Evolutionary conservation across 129 eudicot genomes (phyloP).

Genomic region (Scalesia atractyloides): DNA sequence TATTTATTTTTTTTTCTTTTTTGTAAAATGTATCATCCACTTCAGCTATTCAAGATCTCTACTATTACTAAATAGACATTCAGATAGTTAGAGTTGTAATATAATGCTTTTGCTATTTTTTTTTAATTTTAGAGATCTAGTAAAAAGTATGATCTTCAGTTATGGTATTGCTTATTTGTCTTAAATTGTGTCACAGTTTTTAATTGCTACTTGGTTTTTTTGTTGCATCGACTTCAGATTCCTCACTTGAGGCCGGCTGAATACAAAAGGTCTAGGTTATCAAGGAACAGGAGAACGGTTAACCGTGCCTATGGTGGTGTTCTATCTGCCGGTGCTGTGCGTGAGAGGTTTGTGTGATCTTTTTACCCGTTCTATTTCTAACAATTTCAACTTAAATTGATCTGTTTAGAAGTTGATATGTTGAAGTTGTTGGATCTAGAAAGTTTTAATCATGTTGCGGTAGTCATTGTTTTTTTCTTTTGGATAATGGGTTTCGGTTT

Average conservation of each 20-base stretch:
- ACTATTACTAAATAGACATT: too few relatives aligned
- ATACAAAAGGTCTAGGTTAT: slow-evolving; percentile 57
- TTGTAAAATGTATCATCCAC: too few relatives aligned
- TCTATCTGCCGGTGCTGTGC: slow-evolving; percentile 65
- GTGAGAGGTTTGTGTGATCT: slow-evolving; percentile 54
- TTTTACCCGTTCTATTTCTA: neutral
- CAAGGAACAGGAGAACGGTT: slow-evolving; percentile 74
- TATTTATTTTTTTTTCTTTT: neutral
- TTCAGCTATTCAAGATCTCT: too few relatives aligned
- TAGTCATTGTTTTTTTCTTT: too few relatives aligned
- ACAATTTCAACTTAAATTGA: neutral
- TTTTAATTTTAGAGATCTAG: neutral
- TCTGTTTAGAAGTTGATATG: neutral
- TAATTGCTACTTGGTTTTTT: neutral
- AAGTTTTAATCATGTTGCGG: too few relatives aligned
- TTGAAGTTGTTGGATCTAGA: neutral
- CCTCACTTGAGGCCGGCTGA: slow-evolving; percentile 77
- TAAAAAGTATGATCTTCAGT: neutral
- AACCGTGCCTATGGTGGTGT: slow-evolving; percentile 80
- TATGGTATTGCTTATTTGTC: neutral
- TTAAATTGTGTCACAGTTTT: neutral
- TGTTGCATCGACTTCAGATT: slow-evolving; percentile 45
- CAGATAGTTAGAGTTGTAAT: neutral
- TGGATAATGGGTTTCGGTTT: neutral
- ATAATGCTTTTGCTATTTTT: neutral